Base-by-base conservation (phyloP, 2,329 filamentous ascomycete genomes). In the Periconia sp. region DNA sequence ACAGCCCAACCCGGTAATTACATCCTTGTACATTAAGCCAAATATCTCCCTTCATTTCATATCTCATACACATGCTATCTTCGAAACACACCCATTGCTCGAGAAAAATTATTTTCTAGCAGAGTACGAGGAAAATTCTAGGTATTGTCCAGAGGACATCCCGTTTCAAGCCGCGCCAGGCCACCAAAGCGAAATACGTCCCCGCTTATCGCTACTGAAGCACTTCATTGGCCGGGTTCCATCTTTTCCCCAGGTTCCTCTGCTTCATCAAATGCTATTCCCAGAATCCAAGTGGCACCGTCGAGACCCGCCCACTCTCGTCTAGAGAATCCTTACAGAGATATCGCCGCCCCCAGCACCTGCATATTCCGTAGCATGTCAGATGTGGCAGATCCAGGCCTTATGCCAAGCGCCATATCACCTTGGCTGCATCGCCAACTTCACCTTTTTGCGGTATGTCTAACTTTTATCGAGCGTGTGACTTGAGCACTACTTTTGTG, bases 371-470 rank as follows among this genome's bases (percentile, higher is more conserved):
- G 33, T 58, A 60, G 62, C 53, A 59, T 61, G 60, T 56, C 55
- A 66, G 53, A 58, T 54, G 61, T 69, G 66, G 67, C 67, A 63
- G 66, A 62, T 69, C 69, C 61, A 71, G 69, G 65, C 68, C 62
- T 49, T 53, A 13, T 49, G 64, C 67, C 63, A 70, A 69, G 35
- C 46, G 49, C 61, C 50, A 58, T 56, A 45, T 44, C 54, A 47
- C 35, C 66, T 71, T 68, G 65, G 66, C 67, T 64, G 56, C 61
- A 58, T 59, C 46, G 17, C 17, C 9, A 44, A 20, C 46, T 40
- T 42, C 19, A 46, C 50, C 50, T 41, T 45, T 20, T 47, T 44
- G 52, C 20, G 18, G 15, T 5, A 14, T 14, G 33, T 45, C 19
- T 45, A 13, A 27, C 23, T 14, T 15, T 31, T 6, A 27, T 27